Evolutionary conservation across 2,329 filamentous ascomycete species (phyloP).

Genomic region (Aspergillus pseudoglaucus): DNA sequence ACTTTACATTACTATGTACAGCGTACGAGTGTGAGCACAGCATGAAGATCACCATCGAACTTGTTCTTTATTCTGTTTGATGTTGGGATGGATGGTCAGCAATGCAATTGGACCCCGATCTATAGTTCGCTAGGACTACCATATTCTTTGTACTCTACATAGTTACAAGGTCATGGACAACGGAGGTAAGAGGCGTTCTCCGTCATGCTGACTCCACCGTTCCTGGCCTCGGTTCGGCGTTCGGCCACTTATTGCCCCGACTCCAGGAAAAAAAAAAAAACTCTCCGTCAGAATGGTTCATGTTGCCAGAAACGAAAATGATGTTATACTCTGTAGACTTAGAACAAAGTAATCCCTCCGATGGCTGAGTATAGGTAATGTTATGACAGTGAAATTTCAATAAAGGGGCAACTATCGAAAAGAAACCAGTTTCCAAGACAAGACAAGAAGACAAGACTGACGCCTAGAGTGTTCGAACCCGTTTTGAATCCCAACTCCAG

Average conservation of each 20-base stretch:
- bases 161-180: background rate
- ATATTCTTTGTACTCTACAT: background rate
- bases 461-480: background rate
- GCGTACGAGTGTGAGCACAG: background rate
- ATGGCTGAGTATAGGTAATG: background rate
- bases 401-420: constrained; percentile 1
- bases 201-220: background rate
- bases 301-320: background rate
- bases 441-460: constrained; percentile 2
- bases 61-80: no score
- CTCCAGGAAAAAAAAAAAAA: background rate
- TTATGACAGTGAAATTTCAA: background rate
- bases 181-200: background rate
- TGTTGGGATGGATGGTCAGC: no score
- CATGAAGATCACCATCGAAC: no score
- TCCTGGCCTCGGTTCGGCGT: background rate
- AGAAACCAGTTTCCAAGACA: constrained; percentile 7
- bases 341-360: background rate
- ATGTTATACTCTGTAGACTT: background rate
- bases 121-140: background rate
- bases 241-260: background rate
- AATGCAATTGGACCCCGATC: no score
- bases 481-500: constrained; percentile 16
- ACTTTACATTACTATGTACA: background rate
- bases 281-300: background rate